A percentile compares a stretch with the other conserved stretches of the same genome.
phyloP scores from a whole-genome alignment of 352 stramenopile species.

The Pythium phragmitis region DNA sequence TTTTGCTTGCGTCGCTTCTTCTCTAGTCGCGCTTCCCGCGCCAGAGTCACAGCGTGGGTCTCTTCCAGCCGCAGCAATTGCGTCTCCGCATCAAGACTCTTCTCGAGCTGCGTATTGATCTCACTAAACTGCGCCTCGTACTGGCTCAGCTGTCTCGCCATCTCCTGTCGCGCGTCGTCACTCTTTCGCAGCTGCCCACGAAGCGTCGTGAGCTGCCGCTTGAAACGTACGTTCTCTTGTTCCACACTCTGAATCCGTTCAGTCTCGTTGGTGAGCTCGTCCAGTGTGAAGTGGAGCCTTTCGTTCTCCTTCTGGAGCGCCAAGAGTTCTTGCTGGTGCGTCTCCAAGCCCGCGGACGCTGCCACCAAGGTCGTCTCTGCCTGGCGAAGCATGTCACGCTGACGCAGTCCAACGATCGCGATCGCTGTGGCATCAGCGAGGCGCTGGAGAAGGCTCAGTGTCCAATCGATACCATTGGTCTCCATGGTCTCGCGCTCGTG shows the following conservation, averaged over 20 bases:
- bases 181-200: not conserved
- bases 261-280: not conserved
- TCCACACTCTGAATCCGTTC: not conserved
- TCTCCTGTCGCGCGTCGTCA: not conserved
- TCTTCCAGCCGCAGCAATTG: constrained; percentile 25
- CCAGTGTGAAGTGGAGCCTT: not conserved
- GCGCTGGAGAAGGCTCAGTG: constrained; percentile 6
- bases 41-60: constrained; percentile 14
- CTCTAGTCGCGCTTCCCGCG: constrained; percentile 23
- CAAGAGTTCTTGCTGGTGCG: constrained; percentile 1
- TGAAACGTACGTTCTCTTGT: not conserved
- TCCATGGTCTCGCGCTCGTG: not conserved
- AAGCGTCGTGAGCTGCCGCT: not conserved
- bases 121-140: constrained; percentile 22
- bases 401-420: not conserved
- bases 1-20: constrained; percentile 38
- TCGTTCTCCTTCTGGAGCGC: not conserved
- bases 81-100: constrained; percentile 22
- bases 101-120: constrained; percentile 29
- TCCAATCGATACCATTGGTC: not conserved
- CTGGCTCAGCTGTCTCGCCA: constrained; percentile 9
- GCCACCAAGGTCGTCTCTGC: not conserved
- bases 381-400: constrained; percentile 2
- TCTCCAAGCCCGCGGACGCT: constrained; percentile 4
- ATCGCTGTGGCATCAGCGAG: constrained; percentile 8